Base-by-base conservation (phyloP, 495 filamentous ascomycete genomes). In the Neurospora tetraspora region DNA sequence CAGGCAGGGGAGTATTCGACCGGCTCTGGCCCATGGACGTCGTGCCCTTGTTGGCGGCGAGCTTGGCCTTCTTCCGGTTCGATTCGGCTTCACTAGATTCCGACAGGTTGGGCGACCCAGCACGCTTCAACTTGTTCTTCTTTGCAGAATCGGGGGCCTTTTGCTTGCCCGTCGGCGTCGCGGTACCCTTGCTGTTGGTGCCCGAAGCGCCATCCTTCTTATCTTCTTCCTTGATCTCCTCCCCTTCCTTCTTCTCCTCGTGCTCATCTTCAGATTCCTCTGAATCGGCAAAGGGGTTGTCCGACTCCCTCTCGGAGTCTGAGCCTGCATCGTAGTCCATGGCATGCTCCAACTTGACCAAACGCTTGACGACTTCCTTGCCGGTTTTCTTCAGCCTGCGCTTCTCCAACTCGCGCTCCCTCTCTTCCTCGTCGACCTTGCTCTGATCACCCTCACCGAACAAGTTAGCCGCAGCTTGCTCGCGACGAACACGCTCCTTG, bases 81-180 rank as follows among this genome's bases (percentile, higher is more conserved):
- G 91, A 92, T 78, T 99, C 96, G 73, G 92, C 94, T 69, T 94
- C 96, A 82, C 93, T 96, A 20, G 92, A 91, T 77, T 98, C 87
- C 14, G 96, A 98, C 23, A 90, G 86, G 75, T 93, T 90, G 8
- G 94, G 93, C 38, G 95, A 97, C 38, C 95, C 94, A 27, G 91
- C 85, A 20, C 96, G 90, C 82, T 98, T 98, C 68, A 94, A 89
- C 69, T 87, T 89, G 76, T 83, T 76, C 82, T 93, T 92, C 83
- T 91, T 93, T n/a, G 85, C 76, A 68, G 82, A 77, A 47, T 86
- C 82, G 37, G 77, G 76, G 27, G 79, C 79, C 73, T 86, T 82
- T 71, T 83, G 83, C 72, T 88, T 89, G 37, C 91, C 89, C 31
- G 91, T 90, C 0, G 94, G 92, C 4, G 93, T 94, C 71, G 87